Evolutionary conservation across 257 asterid species (phyloP).

Genomic region (Avicennia marina): DNA sequence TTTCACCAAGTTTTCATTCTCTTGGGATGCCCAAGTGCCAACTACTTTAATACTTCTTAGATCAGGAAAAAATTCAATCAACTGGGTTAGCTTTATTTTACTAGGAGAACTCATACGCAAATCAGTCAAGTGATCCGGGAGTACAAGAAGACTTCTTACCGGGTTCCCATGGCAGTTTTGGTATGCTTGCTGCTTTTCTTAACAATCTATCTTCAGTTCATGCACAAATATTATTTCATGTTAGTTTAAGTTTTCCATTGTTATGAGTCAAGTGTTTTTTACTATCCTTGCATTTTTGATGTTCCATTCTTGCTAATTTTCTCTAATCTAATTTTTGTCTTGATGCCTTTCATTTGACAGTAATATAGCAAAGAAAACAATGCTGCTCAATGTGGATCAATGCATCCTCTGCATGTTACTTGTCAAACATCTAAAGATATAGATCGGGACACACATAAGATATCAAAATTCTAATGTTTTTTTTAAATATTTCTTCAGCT

Average conservation of each 20-base stretch:
- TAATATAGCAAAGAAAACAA: not conserved
- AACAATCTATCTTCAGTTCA: not conserved
- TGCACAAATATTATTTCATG: no score
- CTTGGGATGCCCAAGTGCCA: not conserved
- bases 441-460: not conserved
- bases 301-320: not conserved
- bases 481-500: not conserved
- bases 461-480: not conserved
- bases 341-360: not conserved
- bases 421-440: not conserved
- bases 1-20: conserved; percentile 5
- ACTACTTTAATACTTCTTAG: not conserved
- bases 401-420: not conserved
- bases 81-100: conserved; percentile 10
- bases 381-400: no score
- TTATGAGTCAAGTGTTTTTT: not conserved
- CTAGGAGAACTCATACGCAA: conserved; percentile 94
- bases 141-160: conserved; percentile 76
- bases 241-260: no score
- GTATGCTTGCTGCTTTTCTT: conserved; percentile 35
- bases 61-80: conserved; percentile 10
- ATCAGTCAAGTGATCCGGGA: conserved; percentile 84
- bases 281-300: not conserved
- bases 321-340: not conserved
- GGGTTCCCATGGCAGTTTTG: conserved; percentile 88